Conservation (phyloP, 1,139 yeast genomes). For the Yamadazyma friedrichii region DNA sequence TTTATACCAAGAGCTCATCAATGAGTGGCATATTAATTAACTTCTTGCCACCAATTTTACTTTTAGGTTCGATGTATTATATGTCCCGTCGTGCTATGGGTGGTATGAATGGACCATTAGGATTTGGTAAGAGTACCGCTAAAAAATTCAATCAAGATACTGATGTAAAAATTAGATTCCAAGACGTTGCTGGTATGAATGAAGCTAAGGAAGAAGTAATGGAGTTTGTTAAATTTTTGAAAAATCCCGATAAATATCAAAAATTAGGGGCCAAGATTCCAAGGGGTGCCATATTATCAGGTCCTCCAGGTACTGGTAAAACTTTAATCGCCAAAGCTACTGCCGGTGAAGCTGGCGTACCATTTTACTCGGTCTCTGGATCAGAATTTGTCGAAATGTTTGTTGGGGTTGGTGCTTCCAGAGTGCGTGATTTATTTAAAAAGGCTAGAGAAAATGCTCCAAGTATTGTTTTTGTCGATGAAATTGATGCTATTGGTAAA, state of each 20-base stretch:
- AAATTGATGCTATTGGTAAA: slow-evolving; percentile 97
- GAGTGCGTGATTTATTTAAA: slow-evolving; percentile 91
- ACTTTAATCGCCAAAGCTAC: slow-evolving; percentile 97
- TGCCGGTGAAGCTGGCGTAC: slow-evolving; percentile 98
- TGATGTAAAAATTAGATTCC: slow-evolving; percentile 81
- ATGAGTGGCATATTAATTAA: slow-evolving; percentile 63
- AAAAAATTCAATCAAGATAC: slow-evolving; percentile 90
- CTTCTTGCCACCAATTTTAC: slow-evolving; percentile 74
- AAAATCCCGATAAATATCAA: slow-evolving; percentile 86
- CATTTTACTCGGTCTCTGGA: slow-evolving; percentile 91
- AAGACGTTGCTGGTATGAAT: slow-evolving; percentile 95
- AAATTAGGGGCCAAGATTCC: slow-evolving; percentile 95
- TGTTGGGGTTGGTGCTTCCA: slow-evolving; percentile 97
- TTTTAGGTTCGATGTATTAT: slow-evolving; percentile 84
- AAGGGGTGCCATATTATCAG: slow-evolving; percentile 94
- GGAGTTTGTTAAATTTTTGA: slow-evolving; percentile 93
- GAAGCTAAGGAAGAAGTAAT: slow-evolving; percentile 98
- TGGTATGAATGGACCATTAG: slow-evolving; percentile 63
- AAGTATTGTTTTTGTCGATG: slow-evolving; percentile 90
- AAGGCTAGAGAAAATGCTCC: slow-evolving; percentile 95
- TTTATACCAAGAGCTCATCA: slow-evolving; percentile 70
- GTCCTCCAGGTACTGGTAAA: slow-evolving; percentile 99
- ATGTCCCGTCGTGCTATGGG: slow-evolving; percentile 63
- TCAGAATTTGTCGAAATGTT: slow-evolving; percentile 99
- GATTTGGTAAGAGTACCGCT: slow-evolving; percentile 86